These are phyloP conservation scores for Nissolia schottii DNA, from an alignment of 306 rosid genomes.

Conservation along the genomic window DNA sequence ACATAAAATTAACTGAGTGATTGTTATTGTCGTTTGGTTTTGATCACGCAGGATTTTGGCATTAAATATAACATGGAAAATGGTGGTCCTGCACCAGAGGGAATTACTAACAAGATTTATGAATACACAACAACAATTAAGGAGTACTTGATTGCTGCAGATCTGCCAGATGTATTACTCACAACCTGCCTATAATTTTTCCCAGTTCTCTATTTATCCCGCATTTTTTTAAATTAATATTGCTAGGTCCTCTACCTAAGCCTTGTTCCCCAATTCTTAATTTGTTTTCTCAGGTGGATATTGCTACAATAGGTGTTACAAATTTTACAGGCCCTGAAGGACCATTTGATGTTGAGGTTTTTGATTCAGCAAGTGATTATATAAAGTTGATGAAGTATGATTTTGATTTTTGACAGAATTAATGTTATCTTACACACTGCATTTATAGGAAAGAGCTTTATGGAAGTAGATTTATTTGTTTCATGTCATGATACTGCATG, in stretches of 20 bases:
- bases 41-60: conserved; percentile 86
- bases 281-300: conserved; percentile 65
- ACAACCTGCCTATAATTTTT: conserved; percentile 16
- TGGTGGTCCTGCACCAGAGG: conserved; percentile 99
- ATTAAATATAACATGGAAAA: conserved; percentile 98
- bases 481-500: conserved; percentile 10
- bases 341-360: conserved; percentile 93
- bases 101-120: conserved; percentile 80
- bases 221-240: background rate
- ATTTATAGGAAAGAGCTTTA: background rate
- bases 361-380: conserved; percentile 92
- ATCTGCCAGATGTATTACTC: conserved; percentile 72
- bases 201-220: background rate
- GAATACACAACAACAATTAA: conserved; percentile 77
- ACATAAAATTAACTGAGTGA: background rate
- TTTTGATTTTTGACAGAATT: conserved; percentile 22
- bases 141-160: conserved; percentile 76
- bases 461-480: background rate
- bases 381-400: conserved; percentile 87
- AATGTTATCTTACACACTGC: conserved; percentile 9
- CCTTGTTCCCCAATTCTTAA: conserved; percentile 12
- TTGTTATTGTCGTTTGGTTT: conserved; percentile 19
- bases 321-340: conserved; percentile 88
- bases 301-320: conserved; percentile 52
- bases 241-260: conserved; percentile 5